These are phyloP conservation scores for Leishmania tropica DNA, from an alignment of 208 protist species.

Conservation along the genomic window DNA sequence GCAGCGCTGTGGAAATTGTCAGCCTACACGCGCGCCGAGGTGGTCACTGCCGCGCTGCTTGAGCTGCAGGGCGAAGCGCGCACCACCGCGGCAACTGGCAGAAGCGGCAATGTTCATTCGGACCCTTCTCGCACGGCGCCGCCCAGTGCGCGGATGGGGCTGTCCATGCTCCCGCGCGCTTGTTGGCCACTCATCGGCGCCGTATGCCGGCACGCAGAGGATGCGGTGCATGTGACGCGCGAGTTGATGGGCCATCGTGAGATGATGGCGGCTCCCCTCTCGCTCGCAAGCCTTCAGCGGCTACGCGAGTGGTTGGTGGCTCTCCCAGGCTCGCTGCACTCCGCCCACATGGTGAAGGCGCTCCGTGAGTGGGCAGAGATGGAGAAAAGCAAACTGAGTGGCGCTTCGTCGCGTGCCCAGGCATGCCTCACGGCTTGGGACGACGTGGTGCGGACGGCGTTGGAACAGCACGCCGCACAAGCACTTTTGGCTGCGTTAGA, in stretches of 20 bases:
- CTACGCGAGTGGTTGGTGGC: slow-evolving; percentile 15
- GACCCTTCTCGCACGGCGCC: neutral
- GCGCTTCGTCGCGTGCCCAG: neutral
- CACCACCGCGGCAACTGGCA: neutral
- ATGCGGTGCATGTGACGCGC: slow-evolving; percentile 1
- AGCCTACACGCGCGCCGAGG: slow-evolving; percentile 7
- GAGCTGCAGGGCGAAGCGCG: neutral
- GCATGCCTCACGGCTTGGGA: neutral
- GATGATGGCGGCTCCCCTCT: neutral
- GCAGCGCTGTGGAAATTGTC: slow-evolving; percentile 6
- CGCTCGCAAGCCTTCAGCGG: neutral
- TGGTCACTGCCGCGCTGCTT: slow-evolving; percentile 2
- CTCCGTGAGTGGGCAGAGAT: slow-evolving; percentile 1
- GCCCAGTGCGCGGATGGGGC: neutral
- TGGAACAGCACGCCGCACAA: slow-evolving; percentile 1
- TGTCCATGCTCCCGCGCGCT: neutral
- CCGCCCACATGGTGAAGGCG: neutral
- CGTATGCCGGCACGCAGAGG: neutral
- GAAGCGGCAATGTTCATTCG: neutral
- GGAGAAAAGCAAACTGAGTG: neutral
- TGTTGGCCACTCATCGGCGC: neutral
- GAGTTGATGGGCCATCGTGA: slow-evolving; percentile 3
- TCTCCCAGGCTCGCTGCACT: slow-evolving; percentile 11
- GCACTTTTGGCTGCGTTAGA: neutral
- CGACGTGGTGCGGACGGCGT: slow-evolving; percentile 3